Percentiles rank a stretch among this genome's conserved stretches.
Evolutionary conservation across 176 grass and related monocot genomes (phyloP).

Genomic region (Phyllostachys edulis): DNA sequence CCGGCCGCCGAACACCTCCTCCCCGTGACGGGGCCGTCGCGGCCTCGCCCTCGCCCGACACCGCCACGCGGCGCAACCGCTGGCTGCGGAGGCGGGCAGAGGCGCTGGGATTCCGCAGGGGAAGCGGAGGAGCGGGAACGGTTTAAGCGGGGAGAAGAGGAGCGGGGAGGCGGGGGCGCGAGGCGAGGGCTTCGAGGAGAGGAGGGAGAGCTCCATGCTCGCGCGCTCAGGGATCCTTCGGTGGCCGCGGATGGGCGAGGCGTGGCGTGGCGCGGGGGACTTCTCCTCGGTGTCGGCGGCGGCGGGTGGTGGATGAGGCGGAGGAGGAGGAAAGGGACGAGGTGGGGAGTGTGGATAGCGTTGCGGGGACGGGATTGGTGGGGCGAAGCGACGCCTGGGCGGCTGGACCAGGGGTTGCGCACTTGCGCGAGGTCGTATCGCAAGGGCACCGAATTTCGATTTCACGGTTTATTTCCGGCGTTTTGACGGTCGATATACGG

Average conservation of each 20-base stretch:
- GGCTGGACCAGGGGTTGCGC: too few species aligned
- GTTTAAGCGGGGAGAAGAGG: constrained; percentile 54
- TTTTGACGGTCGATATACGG: too few species aligned
- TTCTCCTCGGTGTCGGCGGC: not conserved
- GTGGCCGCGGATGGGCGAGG: not conserved
- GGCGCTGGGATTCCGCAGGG: constrained; percentile 25
- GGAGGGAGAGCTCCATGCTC: constrained; percentile 61
- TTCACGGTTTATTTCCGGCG: too few species aligned
- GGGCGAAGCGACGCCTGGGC: not conserved
- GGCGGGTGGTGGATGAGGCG: constrained; percentile 10
- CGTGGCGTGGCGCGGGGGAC: too few species aligned
- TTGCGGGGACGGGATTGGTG: constrained; percentile 27
- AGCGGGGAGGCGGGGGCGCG: constrained; percentile 24
- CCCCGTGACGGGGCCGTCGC: not conserved
- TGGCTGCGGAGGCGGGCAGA: constrained; percentile 14
- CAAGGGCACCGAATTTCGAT: too few species aligned
- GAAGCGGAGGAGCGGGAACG: constrained; percentile 43
- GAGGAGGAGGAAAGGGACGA: not conserved
- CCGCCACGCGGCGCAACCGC: not conserved
- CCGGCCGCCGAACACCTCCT: constrained; percentile 48
- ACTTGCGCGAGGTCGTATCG: too few species aligned
- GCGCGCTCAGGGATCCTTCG: not conserved
- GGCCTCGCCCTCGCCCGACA: not conserved
- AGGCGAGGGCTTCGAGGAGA: constrained; percentile 20
- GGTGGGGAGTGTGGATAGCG: constrained; percentile 18